These are phyloP conservation scores for Populus ilicifolia DNA, from an alignment of 345 rosid species.

Conservation along the genomic window DNA sequence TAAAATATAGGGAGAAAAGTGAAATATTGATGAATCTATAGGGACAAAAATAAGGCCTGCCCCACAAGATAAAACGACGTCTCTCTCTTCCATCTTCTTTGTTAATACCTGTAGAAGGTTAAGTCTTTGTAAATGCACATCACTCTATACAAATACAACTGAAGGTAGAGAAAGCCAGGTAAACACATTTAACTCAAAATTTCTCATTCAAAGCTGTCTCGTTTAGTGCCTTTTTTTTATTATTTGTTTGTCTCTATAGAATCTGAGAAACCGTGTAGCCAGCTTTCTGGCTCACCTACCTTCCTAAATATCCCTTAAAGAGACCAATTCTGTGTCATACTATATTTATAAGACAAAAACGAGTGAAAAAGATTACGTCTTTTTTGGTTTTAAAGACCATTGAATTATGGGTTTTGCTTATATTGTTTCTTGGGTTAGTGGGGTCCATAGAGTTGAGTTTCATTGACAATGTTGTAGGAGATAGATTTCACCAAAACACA, in stretches of 20 bases:
- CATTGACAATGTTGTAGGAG: slow-evolving; percentile 24
- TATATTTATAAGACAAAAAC: neutral
- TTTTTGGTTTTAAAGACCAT: neutral
- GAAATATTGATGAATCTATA: neutral
- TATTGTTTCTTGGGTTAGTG: neutral
- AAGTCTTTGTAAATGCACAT: neutral
- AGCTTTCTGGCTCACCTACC: slow-evolving; percentile 12
- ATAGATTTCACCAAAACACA: slow-evolving; percentile 27
- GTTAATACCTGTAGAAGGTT: neutral
- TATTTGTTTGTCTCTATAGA: neutral
- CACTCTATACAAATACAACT: neutral
- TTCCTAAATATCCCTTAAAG: neutral
- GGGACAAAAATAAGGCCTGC: neutral
- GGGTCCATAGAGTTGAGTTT: neutral
- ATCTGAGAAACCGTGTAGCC: slow-evolving; percentile 13
- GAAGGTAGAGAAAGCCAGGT: neutral
- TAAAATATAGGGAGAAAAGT: neutral
- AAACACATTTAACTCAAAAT: neutral
- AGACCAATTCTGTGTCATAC: neutral
- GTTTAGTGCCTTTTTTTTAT: neutral
- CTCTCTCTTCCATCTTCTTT: neutral
- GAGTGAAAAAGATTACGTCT: neutral
- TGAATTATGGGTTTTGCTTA: neutral
- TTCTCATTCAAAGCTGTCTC: neutral
- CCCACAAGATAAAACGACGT: neutral